These are phyloP conservation scores for Phaeophleospora eucalypticola DNA, from an alignment of 2,329 filamentous ascomycete genomes.

Conservation along the genomic window DNA sequence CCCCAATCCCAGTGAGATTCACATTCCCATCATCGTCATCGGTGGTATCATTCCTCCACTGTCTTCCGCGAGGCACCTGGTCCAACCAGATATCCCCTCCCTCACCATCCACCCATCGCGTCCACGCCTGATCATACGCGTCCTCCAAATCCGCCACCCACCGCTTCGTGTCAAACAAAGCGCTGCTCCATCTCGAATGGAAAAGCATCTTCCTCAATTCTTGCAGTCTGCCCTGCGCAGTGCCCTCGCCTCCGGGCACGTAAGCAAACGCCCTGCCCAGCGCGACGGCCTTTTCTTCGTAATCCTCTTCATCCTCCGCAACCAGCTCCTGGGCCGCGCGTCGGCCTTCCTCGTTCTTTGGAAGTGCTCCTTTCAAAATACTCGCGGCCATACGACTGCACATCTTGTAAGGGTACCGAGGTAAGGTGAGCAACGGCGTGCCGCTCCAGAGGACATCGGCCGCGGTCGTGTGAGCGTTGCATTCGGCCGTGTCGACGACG, in stretches of 20 bases:
- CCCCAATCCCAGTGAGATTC: no score
- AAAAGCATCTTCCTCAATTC: constrained; percentile 80
- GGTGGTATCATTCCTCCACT: no score
- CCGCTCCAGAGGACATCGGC: constrained; percentile 96
- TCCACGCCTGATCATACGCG: constrained; percentile 86
- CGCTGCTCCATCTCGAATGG: constrained; percentile 77
- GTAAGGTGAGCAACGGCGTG: constrained; percentile 84
- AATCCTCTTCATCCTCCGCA: constrained; percentile 71
- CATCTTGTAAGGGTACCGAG: constrained; percentile 96
- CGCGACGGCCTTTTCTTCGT: constrained; percentile 71
- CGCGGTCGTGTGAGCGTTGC: constrained; percentile 95
- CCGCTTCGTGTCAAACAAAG: constrained; percentile 82
- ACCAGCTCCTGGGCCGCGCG: constrained; percentile 71
- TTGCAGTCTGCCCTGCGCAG: constrained; percentile 60
- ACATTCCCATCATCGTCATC: no score
- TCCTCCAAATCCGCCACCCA: constrained; percentile 89
- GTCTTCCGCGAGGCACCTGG: constrained; percentile 22
- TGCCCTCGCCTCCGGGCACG: constrained; percentile 31
- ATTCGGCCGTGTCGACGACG: constrained; percentile 95
- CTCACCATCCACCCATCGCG: constrained; percentile 76
- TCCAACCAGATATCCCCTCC: constrained; percentile 88
- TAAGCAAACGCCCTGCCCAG: constrained; percentile 65
- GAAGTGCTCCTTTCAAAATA: constrained; percentile 84
- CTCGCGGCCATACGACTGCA: constrained; percentile 97
- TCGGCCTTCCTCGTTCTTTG: constrained; percentile 62